phyloP scores from a whole-genome alignment of 768 basidiomycete species.

The Clathrus columnatus region DNA sequence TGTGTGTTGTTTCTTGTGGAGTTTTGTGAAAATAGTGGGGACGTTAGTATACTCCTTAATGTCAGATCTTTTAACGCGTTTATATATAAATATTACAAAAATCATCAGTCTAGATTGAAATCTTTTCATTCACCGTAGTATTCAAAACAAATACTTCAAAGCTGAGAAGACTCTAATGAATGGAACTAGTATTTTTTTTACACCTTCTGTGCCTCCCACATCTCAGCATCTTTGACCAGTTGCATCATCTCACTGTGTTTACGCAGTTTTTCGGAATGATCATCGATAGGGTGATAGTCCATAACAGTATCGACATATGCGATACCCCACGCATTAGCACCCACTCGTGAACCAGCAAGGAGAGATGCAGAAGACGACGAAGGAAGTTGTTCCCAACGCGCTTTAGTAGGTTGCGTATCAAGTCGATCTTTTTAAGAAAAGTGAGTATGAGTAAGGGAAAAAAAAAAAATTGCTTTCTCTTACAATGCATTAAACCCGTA shows the following conservation, averaged over 20 bases:
- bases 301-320: slow-evolving; percentile 62
- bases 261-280: too few relatives aligned
- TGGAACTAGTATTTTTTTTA: neutral
- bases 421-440: slow-evolving; percentile 45
- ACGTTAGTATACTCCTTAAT: too few relatives aligned
- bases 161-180: too few relatives aligned
- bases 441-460: slow-evolving; percentile 5
- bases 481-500: slow-evolving; percentile 65
- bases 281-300: slow-evolving; percentile 23
- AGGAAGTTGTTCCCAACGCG: slow-evolving; percentile 51
- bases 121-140: too few relatives aligned
- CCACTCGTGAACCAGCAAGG: slow-evolving; percentile 63
- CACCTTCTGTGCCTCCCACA: neutral
- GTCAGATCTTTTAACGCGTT: too few relatives aligned
- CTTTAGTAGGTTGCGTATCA: slow-evolving; percentile 67
- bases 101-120: too few relatives aligned
- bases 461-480: slow-evolving; percentile 19
- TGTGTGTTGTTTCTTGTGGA: too few relatives aligned
- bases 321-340: slow-evolving; percentile 73
- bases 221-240: neutral
- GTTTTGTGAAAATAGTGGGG: too few relatives aligned
- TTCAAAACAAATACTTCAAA: too few relatives aligned
- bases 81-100: too few relatives aligned
- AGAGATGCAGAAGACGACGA: slow-evolving; percentile 18
- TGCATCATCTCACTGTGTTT: neutral